Percentiles rank a stretch among this genome's conserved stretches.
Conservation (phyloP, 805 yeast species). For the Brettanomyces sp. region DNA sequence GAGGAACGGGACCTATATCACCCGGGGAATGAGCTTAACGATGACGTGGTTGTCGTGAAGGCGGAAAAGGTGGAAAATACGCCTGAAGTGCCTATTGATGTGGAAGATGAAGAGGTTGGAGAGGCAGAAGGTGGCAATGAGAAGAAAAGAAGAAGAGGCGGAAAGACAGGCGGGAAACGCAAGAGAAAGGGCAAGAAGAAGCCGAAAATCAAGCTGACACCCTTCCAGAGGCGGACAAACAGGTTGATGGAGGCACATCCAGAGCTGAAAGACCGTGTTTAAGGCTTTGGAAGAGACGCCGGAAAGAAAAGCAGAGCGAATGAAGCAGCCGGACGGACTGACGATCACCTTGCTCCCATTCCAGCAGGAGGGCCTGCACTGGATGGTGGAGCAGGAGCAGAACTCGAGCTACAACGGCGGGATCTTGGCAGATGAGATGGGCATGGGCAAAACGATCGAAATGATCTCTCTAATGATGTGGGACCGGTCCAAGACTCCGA, state of each 20-base stretch:
- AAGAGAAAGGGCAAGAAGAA: slow-evolving; percentile 14
- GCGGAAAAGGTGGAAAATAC: slow-evolving; percentile 8
- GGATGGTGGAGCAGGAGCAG: slow-evolving; percentile 86
- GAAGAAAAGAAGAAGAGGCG: not conserved
- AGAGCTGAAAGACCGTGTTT: slow-evolving; percentile 59
- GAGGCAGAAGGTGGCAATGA: not conserved
- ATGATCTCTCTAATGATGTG: slow-evolving; percentile 80
- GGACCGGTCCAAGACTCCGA: slow-evolving; percentile 61
- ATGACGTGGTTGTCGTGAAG: slow-evolving; percentile 15
- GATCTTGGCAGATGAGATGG: slow-evolving; percentile 97
- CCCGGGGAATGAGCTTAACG: slow-evolving; percentile 5
- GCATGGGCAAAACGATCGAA: slow-evolving; percentile 98
- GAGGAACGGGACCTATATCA: not conserved
- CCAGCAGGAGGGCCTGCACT: slow-evolving; percentile 85
- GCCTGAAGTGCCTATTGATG: slow-evolving; percentile 7
- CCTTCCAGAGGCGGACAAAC: slow-evolving; percentile 59
- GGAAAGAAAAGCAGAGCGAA: slow-evolving; percentile 40
- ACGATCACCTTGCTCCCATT: slow-evolving; percentile 70
- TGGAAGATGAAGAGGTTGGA: slow-evolving; percentile 9
- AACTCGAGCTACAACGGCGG: slow-evolving; percentile 77
- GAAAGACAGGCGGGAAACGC: slow-evolving; percentile 6
- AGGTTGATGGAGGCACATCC: slow-evolving; percentile 72
- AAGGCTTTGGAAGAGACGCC: slow-evolving; percentile 45
- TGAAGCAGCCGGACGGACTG: slow-evolving; percentile 75
- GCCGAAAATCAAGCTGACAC: slow-evolving; percentile 49